Percentiles rank a stretch among this genome's conserved stretches.
These are phyloP conservation scores for Aureobasidium sp. DNA, from an alignment of 2,329 filamentous ascomycete genomes.

Conservation along the genomic window DNA sequence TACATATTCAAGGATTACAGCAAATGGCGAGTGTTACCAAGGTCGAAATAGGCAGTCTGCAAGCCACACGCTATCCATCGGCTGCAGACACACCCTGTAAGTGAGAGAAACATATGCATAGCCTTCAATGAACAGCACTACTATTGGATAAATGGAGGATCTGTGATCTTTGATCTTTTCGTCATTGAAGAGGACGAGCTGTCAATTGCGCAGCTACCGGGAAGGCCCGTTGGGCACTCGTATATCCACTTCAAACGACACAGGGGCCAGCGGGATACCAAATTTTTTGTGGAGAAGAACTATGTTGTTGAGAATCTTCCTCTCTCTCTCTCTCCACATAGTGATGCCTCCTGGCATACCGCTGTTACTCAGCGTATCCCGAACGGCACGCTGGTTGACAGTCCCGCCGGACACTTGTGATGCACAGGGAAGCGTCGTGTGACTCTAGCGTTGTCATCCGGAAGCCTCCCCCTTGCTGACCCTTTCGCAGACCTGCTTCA, in stretches of 20 bases:
- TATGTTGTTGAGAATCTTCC: background rate
- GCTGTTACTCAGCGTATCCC: background rate
- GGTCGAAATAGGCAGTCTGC: no score
- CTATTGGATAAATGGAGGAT: no score
- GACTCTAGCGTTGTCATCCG: background rate
- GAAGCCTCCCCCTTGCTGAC: slow-evolving; percentile 37
- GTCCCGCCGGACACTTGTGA: background rate
- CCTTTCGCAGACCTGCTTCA: slow-evolving; percentile 50
- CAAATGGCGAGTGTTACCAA: no score
- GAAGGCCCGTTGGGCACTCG: background rate
- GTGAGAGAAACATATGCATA: background rate
- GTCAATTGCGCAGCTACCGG: background rate
- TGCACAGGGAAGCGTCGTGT: background rate
- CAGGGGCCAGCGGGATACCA: background rate
- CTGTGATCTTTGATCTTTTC: no score
- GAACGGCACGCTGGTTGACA: background rate
- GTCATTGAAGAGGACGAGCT: background rate
- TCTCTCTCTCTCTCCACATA: background rate
- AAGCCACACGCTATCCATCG: no score
- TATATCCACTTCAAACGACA: background rate
- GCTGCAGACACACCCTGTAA: no score
- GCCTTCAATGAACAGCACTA: background rate
- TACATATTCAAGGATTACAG: no score
- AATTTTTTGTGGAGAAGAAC: background rate
- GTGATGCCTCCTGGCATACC: background rate